Base-by-base conservation (phyloP, 2,329 filamentous ascomycete genomes). In the Cladophialophora yegresii region DNA sequence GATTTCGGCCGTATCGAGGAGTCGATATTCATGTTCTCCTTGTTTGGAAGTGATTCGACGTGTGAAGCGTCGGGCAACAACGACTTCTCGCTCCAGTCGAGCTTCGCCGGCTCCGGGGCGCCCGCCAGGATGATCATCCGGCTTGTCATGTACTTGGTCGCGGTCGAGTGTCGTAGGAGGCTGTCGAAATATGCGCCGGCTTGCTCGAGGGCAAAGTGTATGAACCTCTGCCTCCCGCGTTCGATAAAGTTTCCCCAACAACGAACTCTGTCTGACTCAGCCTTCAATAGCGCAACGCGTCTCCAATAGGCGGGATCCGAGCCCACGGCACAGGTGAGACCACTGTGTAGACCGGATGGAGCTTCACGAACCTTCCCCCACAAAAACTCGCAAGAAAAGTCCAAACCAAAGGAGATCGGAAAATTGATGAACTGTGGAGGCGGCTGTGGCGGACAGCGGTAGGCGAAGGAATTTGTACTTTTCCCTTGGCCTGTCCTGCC, bases 81-180 rank as follows among this genome's bases (percentile, higher is more conserved):
- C 9, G 66, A 68, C 49, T 70, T 71, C 49, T 71, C 70, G 58
- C 68, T 69, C 70, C 70, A 71, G 40, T 70, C 69, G 56, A 71
- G 69, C 54, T 66, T 64, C 43, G 54, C 56, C 6, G 64, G 32
- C 54, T 68, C 67, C 13, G 70, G 70, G n/a, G 69, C 70, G 20
- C 69, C 70, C 40, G 70, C 65, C 59, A 71, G 68, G 60, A 71
- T 65, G 56, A 71, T 71, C 54, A 69, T 71, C 30, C 68, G 67
- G 57, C 57, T 59, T 53, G 69, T 68, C 70, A 71, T 71, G 55
- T 58, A 58, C 20, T 33, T 32, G 32, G 30, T 47, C 32, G 20
- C 26, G 6, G 5, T n/a, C 9, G 8, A 4, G n/a, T 23, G 30
- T 26, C n/a, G 51, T n/a, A 23, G 32, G 26, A 56, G 20, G 23